Evolutionary conservation across 2,329 filamentous ascomycete species (phyloP), one percentile per base, ranked within the genome.

Genomic region (Diaporthe humulicola): DNA sequence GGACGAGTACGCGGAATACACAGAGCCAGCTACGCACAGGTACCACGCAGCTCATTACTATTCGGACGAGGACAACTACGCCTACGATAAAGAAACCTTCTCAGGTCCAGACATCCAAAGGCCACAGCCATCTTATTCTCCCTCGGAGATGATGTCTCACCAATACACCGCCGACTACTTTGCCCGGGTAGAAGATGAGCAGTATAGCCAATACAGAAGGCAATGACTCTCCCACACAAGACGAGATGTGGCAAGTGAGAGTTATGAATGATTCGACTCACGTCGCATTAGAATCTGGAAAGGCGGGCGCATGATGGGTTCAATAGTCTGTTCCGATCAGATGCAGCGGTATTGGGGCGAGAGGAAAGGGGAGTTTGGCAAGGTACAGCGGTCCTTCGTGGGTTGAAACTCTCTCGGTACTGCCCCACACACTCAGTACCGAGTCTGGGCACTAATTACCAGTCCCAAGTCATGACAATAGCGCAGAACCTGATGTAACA

Each of bases 71-170:
- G 30, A 52, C 12, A 12, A 25, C 42, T 50, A 40, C 19, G 30
- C 8, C 30, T 67, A 67, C 30, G 45, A 38, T 14, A 67, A 19
- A 50, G 45, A 52, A 4, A 38, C 30, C 3, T 67, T 52, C 15
- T 36, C 22, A 10, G 14, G 36, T n/a, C n/a, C n/a, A 22, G 33
- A 61, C 1, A 40, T 71, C 9, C 70, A 61, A 42, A 57, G 42
- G 17, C 70, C 70, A n/a, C 36, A 61, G 38, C 70, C 57, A 42
- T 54, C 70, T 6, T 61, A 71, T 12, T 61, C 57, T 10, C 70
- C 57, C 22, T 45, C 30, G 28, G 45, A 61, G 45, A n/a, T n/a
- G 33, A 15, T 15, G n/a, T 33, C 54, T 17, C n/a, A 60, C 9
- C 70, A 61, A 30, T 30, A 61, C 15, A 45, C 28, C 22, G 17